Evolutionary conservation across 1,139 yeast genomes (phyloP), one percentile per base, ranked within the genome.

Genomic region (Scheffersomyces illinoinensis): DNA sequence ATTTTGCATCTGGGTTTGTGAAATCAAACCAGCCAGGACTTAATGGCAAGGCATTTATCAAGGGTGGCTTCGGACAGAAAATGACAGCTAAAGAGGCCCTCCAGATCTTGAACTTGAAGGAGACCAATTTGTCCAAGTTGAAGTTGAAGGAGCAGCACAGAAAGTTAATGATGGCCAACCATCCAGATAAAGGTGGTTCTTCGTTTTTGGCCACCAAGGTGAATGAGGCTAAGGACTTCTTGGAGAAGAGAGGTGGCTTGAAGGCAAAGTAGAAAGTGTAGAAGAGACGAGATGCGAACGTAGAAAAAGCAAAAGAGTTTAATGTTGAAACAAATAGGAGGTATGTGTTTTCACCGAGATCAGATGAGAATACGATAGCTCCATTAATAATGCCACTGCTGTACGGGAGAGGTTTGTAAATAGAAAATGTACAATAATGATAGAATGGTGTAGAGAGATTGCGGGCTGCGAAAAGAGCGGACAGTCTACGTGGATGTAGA

Each of bases 161-260:
- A 77, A 86, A 85, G 72, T 73, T 80, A 61, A 93, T 95, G 97
- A 81, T 95, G 73, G 86, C 93, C 55, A 95, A 95, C 77, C 99
- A 95, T 72, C 99, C 99, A 14, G 99, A 95, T 78, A 91, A 96
- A 72, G 99, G 99, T 56, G 99, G 99, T 10, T 90, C 97, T 20
- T 95, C 98, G 50, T 93, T 86, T 70, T 75, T 95, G 71, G 99
- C 99, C 61, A 93, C 98, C 54, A 95, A 95, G 81, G 93, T 95
- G 66, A 95, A 95, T 74, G 98, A 95, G 77, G 98, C 99, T 57
- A 95, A 95, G 75, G 97, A 93, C 69, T 89, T 93, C 72, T 82
- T 95, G 71, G 96, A 91, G 66, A 93, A 92, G 78, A 86, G 93
- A 72, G 92, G 92, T 50, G 86, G 86, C 17, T 68, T 85, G 78